phyloP scores from a whole-genome alignment of 306 rosid species.

The Adenanthera pavonina region DNA sequence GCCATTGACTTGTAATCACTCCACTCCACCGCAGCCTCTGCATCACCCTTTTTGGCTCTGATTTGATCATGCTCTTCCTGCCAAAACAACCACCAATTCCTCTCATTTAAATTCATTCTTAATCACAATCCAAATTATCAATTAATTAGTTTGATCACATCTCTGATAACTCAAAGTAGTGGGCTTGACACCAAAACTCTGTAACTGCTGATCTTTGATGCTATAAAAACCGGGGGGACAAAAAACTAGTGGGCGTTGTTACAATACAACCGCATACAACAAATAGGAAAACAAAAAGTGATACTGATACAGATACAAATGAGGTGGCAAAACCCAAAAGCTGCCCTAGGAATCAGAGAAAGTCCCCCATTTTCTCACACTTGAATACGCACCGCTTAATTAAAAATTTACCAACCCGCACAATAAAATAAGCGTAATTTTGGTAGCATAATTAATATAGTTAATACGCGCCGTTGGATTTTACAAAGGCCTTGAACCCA shows the following conservation, averaged over 20 bases:
- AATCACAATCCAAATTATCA: background rate
- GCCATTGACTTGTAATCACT: conserved; percentile 91
- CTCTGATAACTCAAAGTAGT: background rate
- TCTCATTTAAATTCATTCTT: background rate
- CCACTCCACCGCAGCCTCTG: conserved; percentile 66
- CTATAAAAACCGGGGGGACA: no score
- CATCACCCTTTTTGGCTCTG: conserved; percentile 58
- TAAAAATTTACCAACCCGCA: background rate
- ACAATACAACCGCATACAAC: background rate
- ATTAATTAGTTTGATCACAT: background rate
- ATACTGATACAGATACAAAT: background rate
- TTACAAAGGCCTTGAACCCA: conserved; percentile 45
- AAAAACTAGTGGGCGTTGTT: background rate
- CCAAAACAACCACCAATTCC: conserved; percentile 18
- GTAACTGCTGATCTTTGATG: no score
- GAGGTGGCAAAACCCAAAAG: conserved; percentile 12
- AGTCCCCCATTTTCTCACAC: background rate
- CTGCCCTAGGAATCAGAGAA: background rate
- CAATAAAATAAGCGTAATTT: background rate
- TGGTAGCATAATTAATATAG: background rate
- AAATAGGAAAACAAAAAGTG: background rate
- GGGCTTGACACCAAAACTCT: no score
- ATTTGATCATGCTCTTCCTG: conserved; percentile 94
- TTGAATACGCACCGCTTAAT: background rate
- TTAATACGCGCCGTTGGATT: conserved; percentile 34